A percentile compares a stretch with the other conserved stretches of the same genome.
These are phyloP conservation scores for Taphrina deformans DNA, from an alignment of 1,139 yeast species.

Conservation along the genomic window DNA sequence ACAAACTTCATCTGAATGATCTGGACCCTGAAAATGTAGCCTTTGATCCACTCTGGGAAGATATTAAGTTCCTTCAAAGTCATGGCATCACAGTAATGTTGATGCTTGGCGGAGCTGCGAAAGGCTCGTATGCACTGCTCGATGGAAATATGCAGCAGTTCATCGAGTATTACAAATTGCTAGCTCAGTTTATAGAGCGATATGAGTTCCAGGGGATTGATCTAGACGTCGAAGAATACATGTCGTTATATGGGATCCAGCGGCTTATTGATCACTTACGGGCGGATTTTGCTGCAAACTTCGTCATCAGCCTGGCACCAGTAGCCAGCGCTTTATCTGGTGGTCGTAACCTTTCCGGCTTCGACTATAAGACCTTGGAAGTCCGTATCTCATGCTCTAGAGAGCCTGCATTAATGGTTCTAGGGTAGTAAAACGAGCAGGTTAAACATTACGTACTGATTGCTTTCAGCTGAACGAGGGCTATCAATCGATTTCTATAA, in stretches of 20 bases:
- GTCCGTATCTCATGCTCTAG: too few relatives aligned
- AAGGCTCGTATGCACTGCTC: slow-evolving; percentile 9
- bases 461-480: slow-evolving; percentile 1
- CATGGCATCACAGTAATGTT: slow-evolving; percentile 9
- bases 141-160: slow-evolving; percentile 1
- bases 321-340: slow-evolving; percentile 20
- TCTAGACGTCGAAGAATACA: slow-evolving; percentile 20
- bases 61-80: neutral
- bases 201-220: slow-evolving; percentile 14
- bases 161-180: neutral
- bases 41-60: slow-evolving; percentile 22
- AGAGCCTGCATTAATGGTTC: too few relatives aligned
- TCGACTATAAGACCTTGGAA: slow-evolving; percentile 6
- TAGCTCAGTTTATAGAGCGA: neutral
- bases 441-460: too few relatives aligned
- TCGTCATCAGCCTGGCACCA: slow-evolving; percentile 21
- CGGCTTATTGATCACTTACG: slow-evolving; percentile 21
- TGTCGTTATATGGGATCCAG: slow-evolving; percentile 16
- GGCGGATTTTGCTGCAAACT: slow-evolving; percentile 1
- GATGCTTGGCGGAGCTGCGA: slow-evolving; percentile 29
- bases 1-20: slow-evolving; percentile 5
- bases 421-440: too few relatives aligned
- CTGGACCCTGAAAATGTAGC: neutral
- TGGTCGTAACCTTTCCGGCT: slow-evolving; percentile 24
- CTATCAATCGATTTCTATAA: slow-evolving; percentile 16